phyloP scores from a whole-genome alignment of 805 yeast genomes.

The Wickerhamiella spandovensis region DNA sequence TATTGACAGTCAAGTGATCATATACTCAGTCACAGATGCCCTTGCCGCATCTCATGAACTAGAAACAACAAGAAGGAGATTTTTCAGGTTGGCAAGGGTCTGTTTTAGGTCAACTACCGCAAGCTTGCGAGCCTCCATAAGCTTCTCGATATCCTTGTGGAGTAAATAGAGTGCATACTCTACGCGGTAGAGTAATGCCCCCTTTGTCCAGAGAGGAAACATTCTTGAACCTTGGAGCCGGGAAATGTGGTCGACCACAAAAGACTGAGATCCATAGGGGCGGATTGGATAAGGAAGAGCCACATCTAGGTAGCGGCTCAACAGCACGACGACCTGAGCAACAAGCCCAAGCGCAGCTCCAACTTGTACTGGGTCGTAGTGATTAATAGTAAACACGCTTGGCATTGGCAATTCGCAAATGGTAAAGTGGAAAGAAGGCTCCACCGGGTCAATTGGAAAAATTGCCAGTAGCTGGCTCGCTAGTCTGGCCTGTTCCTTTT shows the following conservation, averaged over 20 bases:
- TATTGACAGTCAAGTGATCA: no score
- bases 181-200: conserved; percentile 31
- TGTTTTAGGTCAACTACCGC: conserved; percentile 25
- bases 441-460: conserved; percentile 23
- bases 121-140: conserved; percentile 23
- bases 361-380: conserved; percentile 27
- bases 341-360: conserved; percentile 39
- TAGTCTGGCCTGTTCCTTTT: conserved; percentile 17
- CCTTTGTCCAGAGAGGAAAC: conserved; percentile 40
- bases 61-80: conserved; percentile 21
- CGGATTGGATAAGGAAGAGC: conserved; percentile 38
- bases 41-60: conserved; percentile 1
- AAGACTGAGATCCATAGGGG: conserved; percentile 36
- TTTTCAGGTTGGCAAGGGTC: conserved; percentile 28
- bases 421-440: conserved; percentile 20
- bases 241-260: conserved; percentile 36
- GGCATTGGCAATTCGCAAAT: conserved; percentile 27
- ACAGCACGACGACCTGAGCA: conserved; percentile 29
- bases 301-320: conserved; percentile 31
- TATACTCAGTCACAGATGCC: no score
- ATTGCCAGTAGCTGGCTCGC: conserved; percentile 18
- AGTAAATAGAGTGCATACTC: conserved; percentile 38
- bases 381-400: conserved; percentile 18
- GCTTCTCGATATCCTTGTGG: conserved; percentile 36
- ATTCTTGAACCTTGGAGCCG: conserved; percentile 26